These are phyloP conservation scores for Blastobotrys ciferrii DNA, from an alignment of 1,139 yeast genomes.

Conservation along the genomic window DNA sequence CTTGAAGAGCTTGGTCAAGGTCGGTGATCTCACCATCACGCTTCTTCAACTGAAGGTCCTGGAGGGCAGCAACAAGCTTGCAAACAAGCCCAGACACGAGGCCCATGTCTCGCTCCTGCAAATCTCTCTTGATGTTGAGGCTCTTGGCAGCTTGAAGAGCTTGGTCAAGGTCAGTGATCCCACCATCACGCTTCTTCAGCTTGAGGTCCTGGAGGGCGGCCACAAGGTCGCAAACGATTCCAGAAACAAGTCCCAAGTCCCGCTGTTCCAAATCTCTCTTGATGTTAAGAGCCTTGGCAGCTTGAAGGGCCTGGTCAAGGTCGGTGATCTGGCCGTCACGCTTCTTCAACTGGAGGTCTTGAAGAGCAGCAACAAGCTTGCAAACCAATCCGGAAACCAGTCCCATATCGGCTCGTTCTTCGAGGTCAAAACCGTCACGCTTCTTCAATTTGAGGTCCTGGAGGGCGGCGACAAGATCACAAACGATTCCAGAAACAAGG, in stretches of 20 bases:
- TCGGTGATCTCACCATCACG: neutral
- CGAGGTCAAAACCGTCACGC: neutral
- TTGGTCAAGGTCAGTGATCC: neutral
- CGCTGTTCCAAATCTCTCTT: neutral
- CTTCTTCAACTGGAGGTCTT: neutral
- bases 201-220: neutral
- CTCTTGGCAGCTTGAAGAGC: neutral
- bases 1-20: constrained; percentile 1
- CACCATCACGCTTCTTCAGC: neutral
- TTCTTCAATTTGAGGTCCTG: neutral
- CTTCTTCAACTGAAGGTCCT: neutral
- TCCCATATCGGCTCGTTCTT: neutral
- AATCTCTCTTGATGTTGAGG: neutral
- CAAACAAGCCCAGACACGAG: neutral
- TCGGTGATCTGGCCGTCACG: neutral
- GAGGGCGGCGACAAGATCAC: neutral
- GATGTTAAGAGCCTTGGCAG: neutral
- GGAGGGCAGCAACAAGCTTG: neutral
- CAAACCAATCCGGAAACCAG: constrained; percentile 2
- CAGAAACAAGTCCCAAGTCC: neutral
- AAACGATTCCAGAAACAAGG: neutral
- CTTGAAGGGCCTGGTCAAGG: neutral
- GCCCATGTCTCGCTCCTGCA: neutral
- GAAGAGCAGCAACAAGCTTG: constrained; percentile 7
- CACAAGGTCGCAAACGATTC: neutral